Conservation (phyloP, 2,329 filamentous ascomycete species). For the Sporothrix phasma region DNA sequence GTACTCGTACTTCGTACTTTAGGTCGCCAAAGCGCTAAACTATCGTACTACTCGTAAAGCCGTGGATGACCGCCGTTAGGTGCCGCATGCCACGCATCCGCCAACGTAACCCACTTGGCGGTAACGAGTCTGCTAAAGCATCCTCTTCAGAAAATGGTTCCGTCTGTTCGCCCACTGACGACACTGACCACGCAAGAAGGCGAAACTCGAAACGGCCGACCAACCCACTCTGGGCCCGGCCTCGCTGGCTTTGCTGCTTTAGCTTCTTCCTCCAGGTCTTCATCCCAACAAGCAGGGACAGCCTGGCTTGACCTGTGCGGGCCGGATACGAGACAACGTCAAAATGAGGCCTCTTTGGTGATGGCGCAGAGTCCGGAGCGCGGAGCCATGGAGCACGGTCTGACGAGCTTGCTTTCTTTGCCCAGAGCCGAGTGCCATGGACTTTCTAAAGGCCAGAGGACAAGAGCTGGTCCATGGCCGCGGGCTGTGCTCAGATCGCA, state of each 20-base stretch:
- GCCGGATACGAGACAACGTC: slow-evolving; percentile 1
- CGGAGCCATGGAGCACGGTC: neutral
- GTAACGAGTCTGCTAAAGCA: neutral
- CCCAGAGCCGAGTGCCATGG: neutral
- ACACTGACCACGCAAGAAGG: neutral
- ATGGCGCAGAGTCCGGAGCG: neutral
- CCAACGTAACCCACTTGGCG: neutral
- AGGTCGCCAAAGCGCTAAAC: too few relatives aligned
- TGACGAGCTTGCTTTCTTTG: neutral
- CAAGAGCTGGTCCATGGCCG: too few relatives aligned
- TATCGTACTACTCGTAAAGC: too few relatives aligned
- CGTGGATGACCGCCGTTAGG: neutral
- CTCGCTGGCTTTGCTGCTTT: neutral
- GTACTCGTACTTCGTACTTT: neutral
- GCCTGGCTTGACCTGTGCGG: neutral
- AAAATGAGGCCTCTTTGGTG: neutral
- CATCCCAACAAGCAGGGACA: neutral
- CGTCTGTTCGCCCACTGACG: neutral
- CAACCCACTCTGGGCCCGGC: neutral
- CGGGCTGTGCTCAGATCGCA: too few relatives aligned
- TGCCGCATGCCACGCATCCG: neutral
- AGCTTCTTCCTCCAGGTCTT: neutral
- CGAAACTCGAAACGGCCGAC: neutral
- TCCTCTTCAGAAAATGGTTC: neutral
- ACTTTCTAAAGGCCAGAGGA: neutral